Base-by-base conservation (phyloP, 108 stramenopile species). In the Nannochloropsis salina region DNA sequence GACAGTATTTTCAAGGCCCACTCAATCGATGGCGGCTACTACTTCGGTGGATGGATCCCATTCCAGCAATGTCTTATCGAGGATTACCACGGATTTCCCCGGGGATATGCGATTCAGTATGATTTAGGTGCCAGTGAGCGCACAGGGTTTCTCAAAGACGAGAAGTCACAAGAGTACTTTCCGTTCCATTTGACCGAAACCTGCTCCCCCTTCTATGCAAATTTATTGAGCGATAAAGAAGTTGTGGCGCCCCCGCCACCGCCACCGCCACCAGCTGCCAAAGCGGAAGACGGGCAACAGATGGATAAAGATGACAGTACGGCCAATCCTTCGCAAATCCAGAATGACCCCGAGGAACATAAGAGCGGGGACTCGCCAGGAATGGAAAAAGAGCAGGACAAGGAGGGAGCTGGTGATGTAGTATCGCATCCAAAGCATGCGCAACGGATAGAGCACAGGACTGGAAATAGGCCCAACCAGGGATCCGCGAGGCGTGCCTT, bases 11-110 rank as follows among this genome's bases (percentile, higher is more conserved):
- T 0, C 47, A 51, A 51, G 47, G 47, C 47, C 15, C 47, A 51
- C 47, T 51, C 47, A 10, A 51, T 74, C n/a, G 61, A 74, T 74
- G n/a, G 61, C n/a, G 61, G 61, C 20, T 74, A n/a, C 3, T 74
- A 74, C n/a, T 74, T 74, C 61, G 61, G 61, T n/a, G 61, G 61
- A 6, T 74, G 61, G 61, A 74, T 74, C n/a, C 61, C 61, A n/a
- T 74, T 74, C 61, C 61, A 74, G n/a, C 61, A 74, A 6, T 74
- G 61, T 74, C n/a, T 74, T 15, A n/a, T 74, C n/a, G 61, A 74
- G 61, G 61, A 74, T n/a, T 74, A 74, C 61, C 15, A 3, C 20
- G 61, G 61, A 15, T 74, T 74, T 8, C 61, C 2, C 20, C 15
- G n/a, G 61, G 61, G 61, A n/a, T 74, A 74, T 74, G 61, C 61